Base-by-base conservation (phyloP, 106 monocot species). In the Apostasia shenzhenica region DNA sequence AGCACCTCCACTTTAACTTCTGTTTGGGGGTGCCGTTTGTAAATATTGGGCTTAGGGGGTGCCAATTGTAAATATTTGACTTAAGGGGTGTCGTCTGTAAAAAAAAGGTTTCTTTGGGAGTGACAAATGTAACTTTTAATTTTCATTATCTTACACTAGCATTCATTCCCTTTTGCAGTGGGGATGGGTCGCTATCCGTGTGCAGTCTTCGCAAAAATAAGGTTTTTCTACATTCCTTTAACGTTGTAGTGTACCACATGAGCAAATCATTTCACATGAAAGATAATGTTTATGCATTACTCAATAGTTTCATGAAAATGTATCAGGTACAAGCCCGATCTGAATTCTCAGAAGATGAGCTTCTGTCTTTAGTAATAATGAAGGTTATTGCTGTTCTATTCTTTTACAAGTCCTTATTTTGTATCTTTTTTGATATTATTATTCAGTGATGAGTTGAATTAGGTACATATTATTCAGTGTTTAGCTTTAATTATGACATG, bases 271-370 rank as follows among this genome's bases (percentile, higher is more conserved):
- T 65, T 48, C 26, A 26, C 8, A 48, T 49, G 65, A 0, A 26
- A 65, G 14, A 48, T 65, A 1, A 48, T 62, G 13, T 44, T 12
- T 12, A 62, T 6, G 12, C 9, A 37, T 48, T 26, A 47, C 8
- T 8, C 70, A 54, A 68, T 62, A 9, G 4, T 14, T 67, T 26
- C 73, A 51, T 72, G 55, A 67, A 53, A 7, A 59, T 64, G 41
- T 65, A 65, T 9, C 60, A 95, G 95, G 86, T 95, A 8, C 77
- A 82, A 77, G 49, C 55, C 7, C 71, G 66, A 53, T 89, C 95
- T 38, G 95, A 97, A 50, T 92, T 89, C 80, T 92, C 86, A 67
- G 95, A 97, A 79, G 92, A 97, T 89, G 92, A 92, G 57, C 73
- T 85, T n/a, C 76, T 97, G 2, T 97, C 95, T 69, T 58, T 97